Conservation (phyloP, 768 basidiomycete genomes). For the Rhizopogon vesiculosus region DNA sequence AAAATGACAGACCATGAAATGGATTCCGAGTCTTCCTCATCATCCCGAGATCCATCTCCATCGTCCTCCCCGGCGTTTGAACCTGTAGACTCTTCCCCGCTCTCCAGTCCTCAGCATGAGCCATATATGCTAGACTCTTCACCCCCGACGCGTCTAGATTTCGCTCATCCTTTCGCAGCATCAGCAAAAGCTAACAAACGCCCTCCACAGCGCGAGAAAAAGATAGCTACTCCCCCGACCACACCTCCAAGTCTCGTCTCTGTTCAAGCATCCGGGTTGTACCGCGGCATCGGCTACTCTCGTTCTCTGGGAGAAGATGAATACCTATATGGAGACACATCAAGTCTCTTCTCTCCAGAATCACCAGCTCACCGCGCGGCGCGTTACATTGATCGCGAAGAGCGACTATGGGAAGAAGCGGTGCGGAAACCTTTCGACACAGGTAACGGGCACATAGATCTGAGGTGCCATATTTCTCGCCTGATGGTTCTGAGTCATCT, state of each 20-base stretch:
- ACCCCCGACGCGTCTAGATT: conserved; percentile 13
- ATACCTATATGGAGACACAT: conserved; percentile 7
- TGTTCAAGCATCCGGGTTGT: conserved; percentile 8
- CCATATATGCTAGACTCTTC: conserved; percentile 26
- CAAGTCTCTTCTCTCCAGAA: conserved; percentile 6
- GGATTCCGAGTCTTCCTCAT: conserved; percentile 1
- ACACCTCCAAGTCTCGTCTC: conserved; percentile 18
- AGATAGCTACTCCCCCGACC: conserved; percentile 13
- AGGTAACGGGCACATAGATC: conserved; percentile 44
- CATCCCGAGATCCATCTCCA: conserved; percentile 37
- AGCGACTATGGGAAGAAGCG: conserved; percentile 44
- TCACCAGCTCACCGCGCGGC: conserved; percentile 9
- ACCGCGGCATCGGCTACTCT: conserved; percentile 7
- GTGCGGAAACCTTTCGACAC: conserved; percentile 40
- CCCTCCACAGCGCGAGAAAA: conserved; percentile 43
- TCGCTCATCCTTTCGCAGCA: conserved; percentile 52
- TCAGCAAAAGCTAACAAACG: conserved; percentile 44
- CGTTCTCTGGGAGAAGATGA: conserved; percentile 24
- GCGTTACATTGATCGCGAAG: conserved; percentile 26
- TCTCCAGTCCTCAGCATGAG: conserved; percentile 26
- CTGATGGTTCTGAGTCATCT: not conserved
- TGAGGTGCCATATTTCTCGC: conserved; percentile 40
- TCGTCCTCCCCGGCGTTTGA: conserved; percentile 43
- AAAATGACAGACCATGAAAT: conserved; percentile 1
- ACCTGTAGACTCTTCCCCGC: conserved; percentile 33